Percentiles rank a stretch among this genome's conserved stretches.
Evolutionary conservation across 257 asterid genomes (phyloP).

Genomic region (Scutellaria barbata): DNA sequence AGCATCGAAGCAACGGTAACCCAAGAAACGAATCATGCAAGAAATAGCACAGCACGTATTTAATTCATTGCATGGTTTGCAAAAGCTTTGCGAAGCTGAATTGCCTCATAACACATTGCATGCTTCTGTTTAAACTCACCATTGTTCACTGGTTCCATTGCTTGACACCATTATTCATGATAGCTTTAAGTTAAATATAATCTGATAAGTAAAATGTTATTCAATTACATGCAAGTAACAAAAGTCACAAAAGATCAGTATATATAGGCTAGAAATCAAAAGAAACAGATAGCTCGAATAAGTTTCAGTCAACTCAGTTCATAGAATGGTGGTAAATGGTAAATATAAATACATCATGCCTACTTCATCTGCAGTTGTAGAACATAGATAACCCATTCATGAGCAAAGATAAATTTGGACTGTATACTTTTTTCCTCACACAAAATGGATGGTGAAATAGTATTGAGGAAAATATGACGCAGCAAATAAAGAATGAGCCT

Average conservation of each 20-base stretch:
- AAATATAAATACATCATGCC: background rate
- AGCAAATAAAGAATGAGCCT: background rate
- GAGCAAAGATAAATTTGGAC: background rate
- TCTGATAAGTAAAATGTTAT: background rate
- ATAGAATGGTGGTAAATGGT: background rate
- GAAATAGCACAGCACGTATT: too few relatives aligned
- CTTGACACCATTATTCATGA: background rate
- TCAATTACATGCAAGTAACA: background rate
- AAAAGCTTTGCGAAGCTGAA: too few relatives aligned
- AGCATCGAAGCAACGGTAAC: background rate
- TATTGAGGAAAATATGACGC: background rate
- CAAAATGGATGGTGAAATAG: slow-evolving; percentile 1
- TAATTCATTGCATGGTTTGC: too few relatives aligned
- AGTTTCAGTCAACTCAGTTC: background rate
- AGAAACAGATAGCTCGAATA: background rate
- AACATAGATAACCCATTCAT: background rate
- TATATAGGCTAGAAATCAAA: too few relatives aligned
- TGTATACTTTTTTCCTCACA: background rate
- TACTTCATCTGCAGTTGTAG: background rate
- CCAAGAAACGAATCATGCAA: too few relatives aligned
- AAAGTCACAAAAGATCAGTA: too few relatives aligned
- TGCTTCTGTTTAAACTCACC: background rate
- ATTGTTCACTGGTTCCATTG: background rate
- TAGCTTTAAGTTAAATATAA: background rate
- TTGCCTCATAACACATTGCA: background rate